Conservation (phyloP, 2,329 filamentous ascomycete species). For the Beauveria sp. region DNA sequence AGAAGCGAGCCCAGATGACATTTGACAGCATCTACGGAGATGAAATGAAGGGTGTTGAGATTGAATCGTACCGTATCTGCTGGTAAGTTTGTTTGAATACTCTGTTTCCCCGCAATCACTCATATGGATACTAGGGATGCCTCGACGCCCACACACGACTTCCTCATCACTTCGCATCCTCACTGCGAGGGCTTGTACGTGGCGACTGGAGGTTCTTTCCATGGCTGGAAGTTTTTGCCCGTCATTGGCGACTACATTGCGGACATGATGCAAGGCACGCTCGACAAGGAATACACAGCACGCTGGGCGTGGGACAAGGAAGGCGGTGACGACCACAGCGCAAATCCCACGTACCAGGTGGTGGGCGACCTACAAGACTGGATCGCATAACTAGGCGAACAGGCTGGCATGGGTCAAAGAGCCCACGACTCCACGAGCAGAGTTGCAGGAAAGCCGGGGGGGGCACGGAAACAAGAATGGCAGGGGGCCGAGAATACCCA, state of each 20-base stretch:
- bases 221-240: slow-evolving; percentile 59
- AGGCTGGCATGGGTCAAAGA: not conserved
- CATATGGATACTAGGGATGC: slow-evolving; percentile 41
- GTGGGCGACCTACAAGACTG: slow-evolving; percentile 32
- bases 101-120: not conserved
- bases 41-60: slow-evolving; percentile 28
- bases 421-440: not conserved
- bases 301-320: slow-evolving; percentile 41
- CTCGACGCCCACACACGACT: slow-evolving; percentile 54
- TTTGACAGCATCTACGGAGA: slow-evolving; percentile 35
- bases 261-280: slow-evolving; percentile 37
- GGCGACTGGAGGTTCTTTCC: slow-evolving; percentile 56
- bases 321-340: slow-evolving; percentile 31
- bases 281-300: slow-evolving; percentile 29
- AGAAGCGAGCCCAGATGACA: slow-evolving; percentile 32
- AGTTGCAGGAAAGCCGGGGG: not conserved
- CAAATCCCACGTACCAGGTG: slow-evolving; percentile 35
- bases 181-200: slow-evolving; percentile 47
- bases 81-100: slow-evolving; percentile 28
- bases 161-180: slow-evolving; percentile 48
- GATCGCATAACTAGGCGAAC: slow-evolving; percentile 6
- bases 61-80: slow-evolving; percentile 38
- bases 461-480: not conserved
- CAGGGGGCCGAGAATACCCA: too few relatives aligned
- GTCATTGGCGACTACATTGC: slow-evolving; percentile 53